Percentiles rank a stretch among this genome's conserved stretches.
Evolutionary conservation across 139 green algal species (phyloP).

Genomic region (Chlamydomonas schloesseri): DNA sequence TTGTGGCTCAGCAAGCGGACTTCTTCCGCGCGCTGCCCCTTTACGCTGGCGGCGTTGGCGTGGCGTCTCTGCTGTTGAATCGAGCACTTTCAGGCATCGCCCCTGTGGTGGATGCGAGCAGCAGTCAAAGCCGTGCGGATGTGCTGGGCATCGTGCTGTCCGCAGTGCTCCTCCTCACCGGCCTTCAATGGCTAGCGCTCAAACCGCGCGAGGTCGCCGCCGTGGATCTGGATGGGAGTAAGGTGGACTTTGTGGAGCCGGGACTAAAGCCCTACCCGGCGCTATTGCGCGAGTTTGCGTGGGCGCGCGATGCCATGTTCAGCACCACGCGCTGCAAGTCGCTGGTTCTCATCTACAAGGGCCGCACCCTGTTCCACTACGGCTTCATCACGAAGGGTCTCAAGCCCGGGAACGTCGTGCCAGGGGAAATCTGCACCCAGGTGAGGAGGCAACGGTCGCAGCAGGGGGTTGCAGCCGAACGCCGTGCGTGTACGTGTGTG

Average conservation of each 20-base stretch:
- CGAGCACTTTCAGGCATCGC: slow-evolving; percentile 71
- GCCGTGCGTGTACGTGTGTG: too few species aligned
- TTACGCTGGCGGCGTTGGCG: slow-evolving; percentile 57
- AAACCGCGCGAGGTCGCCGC: slow-evolving; percentile 55
- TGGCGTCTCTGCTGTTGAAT: slow-evolving; percentile 59
- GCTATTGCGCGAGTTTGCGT: slow-evolving; percentile 67
- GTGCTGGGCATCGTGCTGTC: slow-evolving; percentile 89
- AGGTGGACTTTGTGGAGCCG: slow-evolving; percentile 52
- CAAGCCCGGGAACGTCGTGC: slow-evolving; percentile 25
- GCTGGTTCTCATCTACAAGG: slow-evolving; percentile 71
- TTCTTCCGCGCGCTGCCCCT: slow-evolving; percentile 62
- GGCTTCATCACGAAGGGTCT: slow-evolving; percentile 27
- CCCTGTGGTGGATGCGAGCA: slow-evolving; percentile 83
- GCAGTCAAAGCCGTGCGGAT: slow-evolving; percentile 88
- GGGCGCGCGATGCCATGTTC: slow-evolving; percentile 75
- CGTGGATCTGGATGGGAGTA: slow-evolving; percentile 19
- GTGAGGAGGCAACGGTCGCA: not conserved
- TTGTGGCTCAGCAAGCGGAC: slow-evolving; percentile 57
- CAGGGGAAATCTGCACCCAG: slow-evolving; percentile 71
- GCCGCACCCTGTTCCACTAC: slow-evolving; percentile 59
- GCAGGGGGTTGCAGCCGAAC: too few species aligned
- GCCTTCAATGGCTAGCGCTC: slow-evolving; percentile 91
- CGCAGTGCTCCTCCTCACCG: slow-evolving; percentile 88
- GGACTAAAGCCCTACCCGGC: slow-evolving; percentile 51
- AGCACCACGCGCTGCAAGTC: slow-evolving; percentile 62